Evolutionary conservation across 441 rosid genomes (phyloP).

Genomic region (Raphanus hybrid): DNA sequence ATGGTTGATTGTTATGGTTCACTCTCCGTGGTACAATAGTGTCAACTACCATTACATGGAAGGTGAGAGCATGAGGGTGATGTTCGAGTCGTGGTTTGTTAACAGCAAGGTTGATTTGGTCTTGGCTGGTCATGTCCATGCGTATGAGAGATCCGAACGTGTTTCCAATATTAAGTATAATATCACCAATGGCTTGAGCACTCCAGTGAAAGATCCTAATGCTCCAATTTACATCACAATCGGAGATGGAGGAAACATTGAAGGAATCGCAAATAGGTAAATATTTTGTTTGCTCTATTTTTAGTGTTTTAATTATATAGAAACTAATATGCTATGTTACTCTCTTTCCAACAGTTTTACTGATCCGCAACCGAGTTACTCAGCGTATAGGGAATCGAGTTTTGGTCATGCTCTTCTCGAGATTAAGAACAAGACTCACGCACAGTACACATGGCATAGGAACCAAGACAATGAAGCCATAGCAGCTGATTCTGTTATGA

Average conservation of each 20-base stretch:
- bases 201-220: conserved; percentile 51
- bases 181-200: conserved; percentile 48
- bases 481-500: conserved; percentile 54
- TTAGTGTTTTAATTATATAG: not conserved
- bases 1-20: conserved; percentile 34
- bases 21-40: conserved; percentile 67
- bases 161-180: conserved; percentile 47
- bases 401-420: conserved; percentile 76
- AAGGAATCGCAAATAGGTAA: conserved; percentile 47
- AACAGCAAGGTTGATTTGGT: conserved; percentile 70
- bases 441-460: conserved; percentile 73
- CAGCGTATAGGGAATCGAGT: conserved; percentile 91
- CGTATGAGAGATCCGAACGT: conserved; percentile 67
- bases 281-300: not conserved
- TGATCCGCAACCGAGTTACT: conserved; percentile 79
- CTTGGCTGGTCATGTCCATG: conserved; percentile 72
- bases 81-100: conserved; percentile 69
- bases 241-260: conserved; percentile 74
- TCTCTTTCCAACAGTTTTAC: conserved; percentile 48
- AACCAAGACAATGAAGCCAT: conserved; percentile 67
- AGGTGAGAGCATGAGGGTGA: conserved; percentile 72
- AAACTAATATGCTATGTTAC: not conserved
- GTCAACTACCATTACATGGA: conserved; percentile 73
- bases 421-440: conserved; percentile 72
- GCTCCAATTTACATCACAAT: conserved; percentile 65